Conservation (phyloP, 495 filamentous ascomycete genomes). For the Aspergillus mulundensis region DNA sequence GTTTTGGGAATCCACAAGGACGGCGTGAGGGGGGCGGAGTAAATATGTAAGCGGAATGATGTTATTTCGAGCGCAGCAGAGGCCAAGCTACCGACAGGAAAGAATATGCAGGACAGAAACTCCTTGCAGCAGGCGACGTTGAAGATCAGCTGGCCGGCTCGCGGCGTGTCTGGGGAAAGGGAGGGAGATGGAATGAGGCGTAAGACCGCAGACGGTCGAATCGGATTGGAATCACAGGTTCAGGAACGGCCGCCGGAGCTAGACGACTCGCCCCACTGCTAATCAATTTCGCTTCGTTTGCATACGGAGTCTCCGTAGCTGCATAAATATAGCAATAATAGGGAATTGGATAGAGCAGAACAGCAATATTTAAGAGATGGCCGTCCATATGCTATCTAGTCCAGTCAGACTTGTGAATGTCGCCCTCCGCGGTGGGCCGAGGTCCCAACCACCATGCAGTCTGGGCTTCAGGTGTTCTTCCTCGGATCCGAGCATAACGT, state of each 20-base stretch:
- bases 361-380: background rate
- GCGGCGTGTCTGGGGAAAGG: slow-evolving; percentile 19
- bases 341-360: background rate
- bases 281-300: background rate
- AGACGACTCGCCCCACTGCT: slow-evolving; percentile 8
- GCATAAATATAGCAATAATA: background rate
- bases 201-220: slow-evolving; percentile 4
- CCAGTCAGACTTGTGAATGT: background rate
- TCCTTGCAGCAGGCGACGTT: slow-evolving; percentile 20
- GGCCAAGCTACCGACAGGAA: slow-evolving; percentile 6
- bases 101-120: slow-evolving; percentile 17
- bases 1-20: background rate
- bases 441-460: slow-evolving; percentile 2
- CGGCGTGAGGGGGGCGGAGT: background rate
- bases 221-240: slow-evolving; percentile 16
- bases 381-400: too few species aligned
- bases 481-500: slow-evolving; percentile 5
- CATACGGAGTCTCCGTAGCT: background rate
- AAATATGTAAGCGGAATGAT: background rate
- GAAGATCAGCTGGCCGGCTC: slow-evolving; percentile 20
- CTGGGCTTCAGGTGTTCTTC: slow-evolving; percentile 6
- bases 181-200: background rate
- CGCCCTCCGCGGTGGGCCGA: background rate
- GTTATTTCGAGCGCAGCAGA: background rate
- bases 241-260: slow-evolving; percentile 1